A percentile compares a stretch with the other conserved stretches of the same genome.
phyloP scores from a whole-genome alignment of 139 green algal species.

The Diplosphaera chodatii region DNA sequence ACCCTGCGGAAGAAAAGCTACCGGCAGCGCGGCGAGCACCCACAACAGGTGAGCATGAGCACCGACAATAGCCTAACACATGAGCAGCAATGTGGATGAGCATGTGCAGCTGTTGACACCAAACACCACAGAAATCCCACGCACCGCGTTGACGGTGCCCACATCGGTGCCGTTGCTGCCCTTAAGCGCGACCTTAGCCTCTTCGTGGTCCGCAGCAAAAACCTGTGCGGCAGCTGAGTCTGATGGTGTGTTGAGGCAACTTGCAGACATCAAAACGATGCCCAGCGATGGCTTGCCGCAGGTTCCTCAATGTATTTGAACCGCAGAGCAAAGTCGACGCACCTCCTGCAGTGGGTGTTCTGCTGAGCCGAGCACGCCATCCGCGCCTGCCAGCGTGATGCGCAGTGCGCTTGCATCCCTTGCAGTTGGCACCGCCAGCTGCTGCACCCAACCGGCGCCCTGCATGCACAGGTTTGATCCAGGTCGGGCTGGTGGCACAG shows the following conservation, averaged over 20 bases:
- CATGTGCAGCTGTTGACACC: too few species aligned
- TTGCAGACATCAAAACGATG: too few species aligned
- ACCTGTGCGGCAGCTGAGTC: not conserved
- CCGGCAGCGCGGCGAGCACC: too few species aligned
- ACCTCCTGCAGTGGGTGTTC: not conserved
- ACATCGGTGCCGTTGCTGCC: not conserved
- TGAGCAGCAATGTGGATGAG: too few species aligned
- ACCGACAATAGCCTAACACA: too few species aligned
- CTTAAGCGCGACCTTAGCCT: not conserved
- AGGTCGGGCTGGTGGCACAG: not conserved
- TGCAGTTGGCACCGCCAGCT: not conserved
- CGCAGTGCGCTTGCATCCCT: not conserved
- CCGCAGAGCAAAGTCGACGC: too few species aligned
- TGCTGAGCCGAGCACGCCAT: not conserved
- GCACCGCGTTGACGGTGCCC: not conserved
- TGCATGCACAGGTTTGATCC: not conserved
- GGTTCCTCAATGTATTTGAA: too few species aligned
- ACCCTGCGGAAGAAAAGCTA: too few species aligned
- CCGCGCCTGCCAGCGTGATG: not conserved
- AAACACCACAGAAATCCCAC: not conserved
- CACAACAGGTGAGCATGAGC: too few species aligned
- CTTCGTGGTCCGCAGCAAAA: not conserved
- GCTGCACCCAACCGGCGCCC: not conserved
- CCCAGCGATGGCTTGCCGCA: too few species aligned
- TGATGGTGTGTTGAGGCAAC: too few species aligned